Evolutionary conservation across 176 grass and related monocot species (phyloP), one percentile per base, ranked within the genome.

Genomic region (Eleusine indica): DNA sequence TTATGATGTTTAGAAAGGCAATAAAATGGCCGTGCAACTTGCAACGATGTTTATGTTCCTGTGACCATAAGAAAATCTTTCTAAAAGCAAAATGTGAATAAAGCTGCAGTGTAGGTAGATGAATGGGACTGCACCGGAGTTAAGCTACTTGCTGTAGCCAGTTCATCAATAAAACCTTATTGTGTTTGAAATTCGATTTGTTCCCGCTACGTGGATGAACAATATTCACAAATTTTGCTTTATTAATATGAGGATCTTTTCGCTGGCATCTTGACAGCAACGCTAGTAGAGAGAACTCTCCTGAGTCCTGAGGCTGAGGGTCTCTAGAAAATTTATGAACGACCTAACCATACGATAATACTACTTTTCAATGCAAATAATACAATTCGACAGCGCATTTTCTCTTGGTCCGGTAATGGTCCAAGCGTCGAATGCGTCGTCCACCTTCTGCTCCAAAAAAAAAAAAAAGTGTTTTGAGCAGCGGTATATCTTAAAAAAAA

Each of bases 1-100:
- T 19, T 18, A 44, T 13, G 78, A 70, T 70, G 69, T 57, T 81
- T 57, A 14, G 67, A 71, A 11, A 51, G 11, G 77, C 56, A 41
- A 77, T 62, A 62, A 77, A 62, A 62, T 0, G 12, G 4, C 4
- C 4, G 38, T 15, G n/a, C 56, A 77, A 77, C 56, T 77, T 77
- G 74, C 37, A 22, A 61, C 11, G 7, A 30, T 12, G 16, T 38
- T 28, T 63, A 30, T 4, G 4, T 43, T 77, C 18, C 17, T 43
- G 67, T 42, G 39, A 43, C 13, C 39, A 43, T n/a, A 42, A n/a
- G 37, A 41, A 40, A 69, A 68, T 7, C 9, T 18, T 7, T 60
- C 7, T 2, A 19, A 19, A 68, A 41, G 2, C 16, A 47, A 13
- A 25, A 25, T 73, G 46, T 28, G 13, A 11, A 21, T 38, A 75